A percentile compares a stretch with the other conserved stretches of the same genome.
These are phyloP conservation scores for Eucalyptus grandis DNA, from an alignment of 345 rosid species.

Conservation along the genomic window DNA sequence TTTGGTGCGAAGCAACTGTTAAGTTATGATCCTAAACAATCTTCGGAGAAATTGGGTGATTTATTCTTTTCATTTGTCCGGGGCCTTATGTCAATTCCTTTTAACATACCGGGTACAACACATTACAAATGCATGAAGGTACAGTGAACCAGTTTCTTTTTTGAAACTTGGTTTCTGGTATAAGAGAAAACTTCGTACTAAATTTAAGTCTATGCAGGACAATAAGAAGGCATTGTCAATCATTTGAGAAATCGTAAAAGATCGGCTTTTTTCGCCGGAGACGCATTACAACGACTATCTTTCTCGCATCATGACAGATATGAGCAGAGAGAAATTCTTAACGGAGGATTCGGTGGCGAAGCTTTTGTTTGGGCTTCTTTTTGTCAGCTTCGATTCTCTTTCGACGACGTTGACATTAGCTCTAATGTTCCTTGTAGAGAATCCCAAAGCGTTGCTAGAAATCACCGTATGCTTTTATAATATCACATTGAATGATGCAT, in stretches of 20 bases:
- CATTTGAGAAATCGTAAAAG: neutral
- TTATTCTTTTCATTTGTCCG: neutral
- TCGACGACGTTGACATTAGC: neutral
- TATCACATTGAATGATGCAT: neutral
- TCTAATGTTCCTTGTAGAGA: constrained; percentile 8
- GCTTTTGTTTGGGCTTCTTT: neutral
- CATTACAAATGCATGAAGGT: constrained; percentile 23
- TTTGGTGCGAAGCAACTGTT: neutral
- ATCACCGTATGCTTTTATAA: neutral
- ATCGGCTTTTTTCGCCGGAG: neutral
- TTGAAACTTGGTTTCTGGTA: neutral
- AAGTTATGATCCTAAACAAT: constrained; percentile 1
- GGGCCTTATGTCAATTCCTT: constrained; percentile 15
- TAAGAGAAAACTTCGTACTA: neutral
- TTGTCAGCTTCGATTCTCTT: constrained; percentile 3
- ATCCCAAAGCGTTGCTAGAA: constrained; percentile 15
- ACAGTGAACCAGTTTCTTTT: neutral
- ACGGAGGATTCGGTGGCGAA: constrained; percentile 4
- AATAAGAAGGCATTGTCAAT: neutral
- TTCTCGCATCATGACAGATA: neutral
- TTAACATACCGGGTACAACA: constrained; percentile 23
- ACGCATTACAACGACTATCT: constrained; percentile 1
- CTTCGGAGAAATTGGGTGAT: neutral
- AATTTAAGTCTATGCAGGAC: neutral
- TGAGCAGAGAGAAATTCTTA: constrained; percentile 7